Percentiles rank a stretch among this genome's conserved stretches.
Conservation (phyloP, 2,329 filamentous ascomycete genomes). For the Neofusicoccum kwambonambiense region DNA sequence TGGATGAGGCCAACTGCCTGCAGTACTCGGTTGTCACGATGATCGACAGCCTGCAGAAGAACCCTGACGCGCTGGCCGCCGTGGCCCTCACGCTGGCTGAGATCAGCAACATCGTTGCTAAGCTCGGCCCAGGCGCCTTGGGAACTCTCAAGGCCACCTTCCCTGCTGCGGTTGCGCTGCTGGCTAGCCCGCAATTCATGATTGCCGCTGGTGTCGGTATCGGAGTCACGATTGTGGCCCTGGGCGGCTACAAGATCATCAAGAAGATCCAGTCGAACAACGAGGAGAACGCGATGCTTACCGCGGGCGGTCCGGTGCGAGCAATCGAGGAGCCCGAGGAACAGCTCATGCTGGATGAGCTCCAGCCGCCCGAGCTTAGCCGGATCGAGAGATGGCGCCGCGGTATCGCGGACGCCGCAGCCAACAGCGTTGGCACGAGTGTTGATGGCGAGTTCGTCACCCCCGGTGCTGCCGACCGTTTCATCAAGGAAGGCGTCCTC, state of each 20-base stretch:
- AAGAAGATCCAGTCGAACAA: conserved; percentile 68
- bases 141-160: conserved; percentile 74
- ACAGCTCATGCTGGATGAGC: conserved; percentile 50
- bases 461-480: conserved; percentile 50
- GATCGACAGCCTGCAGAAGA: conserved; percentile 76
- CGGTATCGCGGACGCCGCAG: conserved; percentile 60
- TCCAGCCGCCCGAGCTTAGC: conserved; percentile 57
- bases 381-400: conserved; percentile 63
- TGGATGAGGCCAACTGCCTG: conserved; percentile 85
- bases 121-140: conserved; percentile 81
- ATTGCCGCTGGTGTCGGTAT: conserved; percentile 87
- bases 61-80: conserved; percentile 87
- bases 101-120: conserved; percentile 76
- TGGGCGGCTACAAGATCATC: conserved; percentile 96
- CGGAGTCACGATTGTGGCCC: conserved; percentile 91
- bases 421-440: conserved; percentile 55
- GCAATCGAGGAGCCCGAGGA: conserved; percentile 26
- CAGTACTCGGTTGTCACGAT: conserved; percentile 81
- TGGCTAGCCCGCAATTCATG: conserved; percentile 89
- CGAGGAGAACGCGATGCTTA: conserved; percentile 30
- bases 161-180: conserved; percentile 80
- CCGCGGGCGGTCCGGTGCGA: conserved; percentile 22
- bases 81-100: conserved; percentile 91
- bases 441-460: conserved; percentile 68
- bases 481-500: conserved; percentile 46